Conservation (phyloP, 768 basidiomycete species). For the Leccinum aurantiacum region DNA sequence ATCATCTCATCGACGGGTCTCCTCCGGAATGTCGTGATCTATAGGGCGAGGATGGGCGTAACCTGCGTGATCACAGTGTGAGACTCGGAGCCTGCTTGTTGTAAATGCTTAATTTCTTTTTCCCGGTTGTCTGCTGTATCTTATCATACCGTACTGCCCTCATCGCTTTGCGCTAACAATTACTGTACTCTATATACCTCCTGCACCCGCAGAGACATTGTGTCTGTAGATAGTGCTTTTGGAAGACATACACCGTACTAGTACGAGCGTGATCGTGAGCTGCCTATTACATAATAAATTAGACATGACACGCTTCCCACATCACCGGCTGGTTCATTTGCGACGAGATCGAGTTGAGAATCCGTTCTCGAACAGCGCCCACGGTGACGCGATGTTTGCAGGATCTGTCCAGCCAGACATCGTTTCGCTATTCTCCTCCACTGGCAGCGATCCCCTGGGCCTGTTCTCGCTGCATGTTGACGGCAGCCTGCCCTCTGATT, state of each 20-base stretch:
- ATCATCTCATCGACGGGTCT: neutral
- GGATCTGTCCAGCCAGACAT: constrained; percentile 57
- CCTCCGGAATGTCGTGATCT: neutral
- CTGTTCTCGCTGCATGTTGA: constrained; percentile 55
- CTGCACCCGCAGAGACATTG: constrained; percentile 1
- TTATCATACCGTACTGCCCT: constrained; percentile 11
- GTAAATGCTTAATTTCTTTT: constrained; percentile 8
- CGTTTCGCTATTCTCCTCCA: constrained; percentile 77
- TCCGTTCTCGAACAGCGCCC: constrained; percentile 10
- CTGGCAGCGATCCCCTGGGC: constrained; percentile 57
- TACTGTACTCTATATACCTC: constrained; percentile 7
- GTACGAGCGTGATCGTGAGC: neutral
- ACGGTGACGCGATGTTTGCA: constrained; percentile 45
- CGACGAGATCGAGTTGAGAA: constrained; percentile 20
- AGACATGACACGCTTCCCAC: neutral
- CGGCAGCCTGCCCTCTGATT: constrained; percentile 54
- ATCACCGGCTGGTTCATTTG: constrained; percentile 13
- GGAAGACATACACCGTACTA: neutral
- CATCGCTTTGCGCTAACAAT: neutral
- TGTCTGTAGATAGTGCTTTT: neutral
- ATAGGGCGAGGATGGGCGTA: neutral
- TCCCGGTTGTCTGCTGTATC: constrained; percentile 14
- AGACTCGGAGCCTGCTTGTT: constrained; percentile 17
- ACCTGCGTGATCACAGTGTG: neutral
- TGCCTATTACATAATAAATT: neutral